Conservation (phyloP, 768 basidiomycete species). For the Sporobolomyces roseus region DNA sequence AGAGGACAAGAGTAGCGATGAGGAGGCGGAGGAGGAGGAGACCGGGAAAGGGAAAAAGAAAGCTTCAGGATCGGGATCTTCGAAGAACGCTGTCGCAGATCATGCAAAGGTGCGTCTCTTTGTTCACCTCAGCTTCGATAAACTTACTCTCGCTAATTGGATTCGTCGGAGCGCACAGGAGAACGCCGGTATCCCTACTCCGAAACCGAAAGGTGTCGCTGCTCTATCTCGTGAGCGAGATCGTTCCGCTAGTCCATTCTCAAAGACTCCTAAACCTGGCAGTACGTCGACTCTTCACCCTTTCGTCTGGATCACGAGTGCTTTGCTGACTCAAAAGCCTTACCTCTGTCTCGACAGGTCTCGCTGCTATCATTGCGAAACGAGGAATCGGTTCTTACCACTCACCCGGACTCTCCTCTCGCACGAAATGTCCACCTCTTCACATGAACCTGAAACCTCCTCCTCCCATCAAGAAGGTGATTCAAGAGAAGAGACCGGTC, state of each 20-base stretch:
- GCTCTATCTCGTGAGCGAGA: constrained; percentile 1
- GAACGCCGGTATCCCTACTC: neutral
- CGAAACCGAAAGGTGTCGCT: neutral
- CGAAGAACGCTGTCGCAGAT: neutral
- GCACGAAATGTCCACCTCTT: constrained; percentile 19
- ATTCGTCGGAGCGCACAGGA: neutral
- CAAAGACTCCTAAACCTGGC: constrained; percentile 14
- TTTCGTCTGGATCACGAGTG: no score
- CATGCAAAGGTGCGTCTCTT: neutral
- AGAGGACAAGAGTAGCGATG: neutral
- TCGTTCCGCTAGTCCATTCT: constrained; percentile 10
- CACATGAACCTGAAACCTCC: constrained; percentile 39
- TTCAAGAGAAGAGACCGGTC: neutral
- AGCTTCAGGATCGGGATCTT: neutral
- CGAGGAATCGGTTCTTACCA: constrained; percentile 10
- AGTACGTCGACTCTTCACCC: neutral
- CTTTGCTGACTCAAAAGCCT: no score
- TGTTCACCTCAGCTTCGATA: neutral
- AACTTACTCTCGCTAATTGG: neutral
- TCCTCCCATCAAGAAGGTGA: constrained; percentile 11
- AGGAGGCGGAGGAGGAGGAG: neutral
- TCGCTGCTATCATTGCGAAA: constrained; percentile 29
- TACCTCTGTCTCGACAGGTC: constrained; percentile 21
- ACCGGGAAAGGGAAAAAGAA: neutral
- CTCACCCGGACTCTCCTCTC: constrained; percentile 20